These are phyloP conservation scores for Heracleum sosnowskyi DNA, from an alignment of 129 eudicot species.

Conservation along the genomic window DNA sequence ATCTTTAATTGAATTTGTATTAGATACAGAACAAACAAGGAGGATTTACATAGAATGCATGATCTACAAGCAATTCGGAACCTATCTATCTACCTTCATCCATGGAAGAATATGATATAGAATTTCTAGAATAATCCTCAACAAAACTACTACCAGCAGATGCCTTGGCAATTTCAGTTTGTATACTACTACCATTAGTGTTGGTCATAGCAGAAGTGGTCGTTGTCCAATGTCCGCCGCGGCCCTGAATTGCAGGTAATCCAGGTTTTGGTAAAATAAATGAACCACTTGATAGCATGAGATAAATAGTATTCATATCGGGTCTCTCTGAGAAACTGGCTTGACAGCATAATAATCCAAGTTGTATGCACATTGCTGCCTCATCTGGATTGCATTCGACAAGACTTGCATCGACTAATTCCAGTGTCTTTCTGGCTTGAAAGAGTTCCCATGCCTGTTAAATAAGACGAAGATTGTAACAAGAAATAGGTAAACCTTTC, in stretches of 20 bases:
- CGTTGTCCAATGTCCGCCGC: conserved; percentile 45
- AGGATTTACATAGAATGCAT: conserved; percentile 6
- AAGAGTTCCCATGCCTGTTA: conserved; percentile 63
- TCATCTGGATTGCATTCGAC: conserved; percentile 37
- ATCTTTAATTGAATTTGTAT: background rate
- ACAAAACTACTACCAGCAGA: conserved; percentile 27
- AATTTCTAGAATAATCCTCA: conserved; percentile 61
- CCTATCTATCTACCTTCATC: conserved; percentile 60
- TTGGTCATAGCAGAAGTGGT: conserved; percentile 31
- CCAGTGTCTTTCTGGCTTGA: conserved; percentile 44
- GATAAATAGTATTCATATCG: conserved; percentile 62
- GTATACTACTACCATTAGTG: conserved; percentile 31
- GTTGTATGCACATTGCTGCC: conserved; percentile 66
- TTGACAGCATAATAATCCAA: conserved; percentile 83
- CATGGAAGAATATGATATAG: conserved; percentile 56
- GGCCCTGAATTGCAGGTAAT: conserved; percentile 77
- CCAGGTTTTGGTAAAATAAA: conserved; percentile 60
- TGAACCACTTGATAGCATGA: conserved; percentile 64
- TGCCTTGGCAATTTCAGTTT: conserved; percentile 22
- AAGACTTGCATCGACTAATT: conserved; percentile 51
- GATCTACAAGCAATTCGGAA: background rate
- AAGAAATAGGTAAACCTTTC: background rate
- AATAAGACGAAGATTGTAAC: background rate
- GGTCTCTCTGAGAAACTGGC: conserved; percentile 65
- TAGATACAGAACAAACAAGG: background rate